Evolutionary conservation across 805 yeast species (phyloP).

Genomic region (Lipomyces starkeyi): DNA sequence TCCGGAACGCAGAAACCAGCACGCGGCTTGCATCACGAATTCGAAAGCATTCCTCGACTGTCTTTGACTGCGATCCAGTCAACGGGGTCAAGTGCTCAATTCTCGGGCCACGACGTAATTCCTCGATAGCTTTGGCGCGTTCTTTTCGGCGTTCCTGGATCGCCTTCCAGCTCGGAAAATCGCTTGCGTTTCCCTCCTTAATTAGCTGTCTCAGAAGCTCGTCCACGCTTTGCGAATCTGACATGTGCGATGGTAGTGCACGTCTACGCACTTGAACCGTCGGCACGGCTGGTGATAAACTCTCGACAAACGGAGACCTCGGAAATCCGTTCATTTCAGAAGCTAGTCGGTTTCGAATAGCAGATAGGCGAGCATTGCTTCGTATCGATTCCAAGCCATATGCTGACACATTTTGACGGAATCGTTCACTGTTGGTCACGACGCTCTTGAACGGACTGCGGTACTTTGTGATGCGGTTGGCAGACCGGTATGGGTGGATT

Average conservation of each 20-base stretch:
- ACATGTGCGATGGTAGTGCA: slow-evolving; percentile 22
- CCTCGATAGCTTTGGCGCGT: slow-evolving; percentile 33
- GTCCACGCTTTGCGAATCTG: slow-evolving; percentile 36
- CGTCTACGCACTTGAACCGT: slow-evolving; percentile 15
- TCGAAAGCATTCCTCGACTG: slow-evolving; percentile 49
- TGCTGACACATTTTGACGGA: slow-evolving; percentile 4
- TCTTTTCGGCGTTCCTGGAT: slow-evolving; percentile 35
- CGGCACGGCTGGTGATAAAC: slow-evolving; percentile 20
- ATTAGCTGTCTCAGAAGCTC: slow-evolving; percentile 31
- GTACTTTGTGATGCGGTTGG: slow-evolving; percentile 19
- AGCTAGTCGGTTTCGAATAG: slow-evolving; percentile 17
- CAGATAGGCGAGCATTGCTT: slow-evolving; percentile 14
- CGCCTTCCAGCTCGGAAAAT: slow-evolving; percentile 39
- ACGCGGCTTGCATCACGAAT: slow-evolving; percentile 40
- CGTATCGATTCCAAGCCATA: slow-evolving; percentile 5
- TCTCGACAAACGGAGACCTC: slow-evolving; percentile 30
- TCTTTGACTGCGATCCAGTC: slow-evolving; percentile 43
- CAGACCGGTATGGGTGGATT: slow-evolving; percentile 1
- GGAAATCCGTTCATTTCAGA: slow-evolving; percentile 15
- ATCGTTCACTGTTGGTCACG: background rate
- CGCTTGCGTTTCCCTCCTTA: slow-evolving; percentile 30
- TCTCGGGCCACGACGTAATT: slow-evolving; percentile 30
- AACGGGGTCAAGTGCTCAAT: slow-evolving; percentile 46
- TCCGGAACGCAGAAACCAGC: slow-evolving; percentile 45
- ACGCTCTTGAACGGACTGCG: slow-evolving; percentile 26